These are phyloP conservation scores for Artemisia tridentata DNA, from an alignment of 129 eudicot genomes.

Conservation along the genomic window DNA sequence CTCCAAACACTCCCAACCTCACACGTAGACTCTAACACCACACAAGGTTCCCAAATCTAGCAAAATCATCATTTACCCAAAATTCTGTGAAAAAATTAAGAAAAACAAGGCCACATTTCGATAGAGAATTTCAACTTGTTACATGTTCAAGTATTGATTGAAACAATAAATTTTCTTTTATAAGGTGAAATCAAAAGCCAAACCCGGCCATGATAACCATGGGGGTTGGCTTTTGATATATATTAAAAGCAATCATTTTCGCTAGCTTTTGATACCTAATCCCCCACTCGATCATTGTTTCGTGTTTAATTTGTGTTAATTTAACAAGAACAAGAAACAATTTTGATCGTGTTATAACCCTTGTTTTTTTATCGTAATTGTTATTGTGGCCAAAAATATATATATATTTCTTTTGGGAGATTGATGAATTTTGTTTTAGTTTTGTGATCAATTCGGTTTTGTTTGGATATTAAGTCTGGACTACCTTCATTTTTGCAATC, in stretches of 20 bases:
- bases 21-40: constrained; percentile 21
- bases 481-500: constrained; percentile 3
- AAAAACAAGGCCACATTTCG: constrained; percentile 17
- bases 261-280: constrained; percentile 17
- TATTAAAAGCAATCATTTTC: constrained; percentile 12
- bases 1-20: constrained; percentile 30
- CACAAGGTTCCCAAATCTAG: constrained; percentile 24
- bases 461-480: constrained; percentile 1
- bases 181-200: constrained; percentile 43
- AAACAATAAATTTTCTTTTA: constrained; percentile 31
- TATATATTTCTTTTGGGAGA: not conserved
- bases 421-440: not conserved
- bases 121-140: constrained; percentile 20
- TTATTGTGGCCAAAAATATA: no score
- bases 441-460: constrained; percentile 3
- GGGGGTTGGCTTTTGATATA: constrained; percentile 43
- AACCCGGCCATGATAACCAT: constrained; percentile 28
- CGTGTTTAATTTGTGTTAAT: constrained; percentile 14
- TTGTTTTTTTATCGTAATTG: constrained; percentile 13
- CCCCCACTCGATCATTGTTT: constrained; percentile 21
- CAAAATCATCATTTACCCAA: constrained; percentile 10
- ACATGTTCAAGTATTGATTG: constrained; percentile 28
- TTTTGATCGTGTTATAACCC: constrained; percentile 17
- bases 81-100: not conserved
- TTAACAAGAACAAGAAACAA: constrained; percentile 11